Evolutionary conservation across 805 yeast species (phyloP).

Genomic region (Myxozyma udenii): DNA sequence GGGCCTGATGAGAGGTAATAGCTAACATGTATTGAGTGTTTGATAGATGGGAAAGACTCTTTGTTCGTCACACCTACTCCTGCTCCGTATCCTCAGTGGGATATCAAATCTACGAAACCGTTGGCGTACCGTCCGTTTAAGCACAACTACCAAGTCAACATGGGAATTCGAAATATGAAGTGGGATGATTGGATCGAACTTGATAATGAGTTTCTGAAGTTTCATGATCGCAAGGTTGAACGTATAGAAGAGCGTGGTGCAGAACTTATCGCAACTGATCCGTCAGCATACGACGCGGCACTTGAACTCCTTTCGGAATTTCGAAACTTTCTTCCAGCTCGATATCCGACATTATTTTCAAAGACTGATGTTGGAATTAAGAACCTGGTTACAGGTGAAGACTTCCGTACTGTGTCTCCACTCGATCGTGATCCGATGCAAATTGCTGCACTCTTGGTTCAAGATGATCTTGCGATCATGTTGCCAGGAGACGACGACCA

Average conservation of each 20-base stretch:
- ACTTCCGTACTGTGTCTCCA: conserved; percentile 38
- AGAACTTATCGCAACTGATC: conserved; percentile 41
- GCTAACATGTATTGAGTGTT: background rate
- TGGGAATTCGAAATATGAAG: conserved; percentile 67
- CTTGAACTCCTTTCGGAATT: conserved; percentile 56
- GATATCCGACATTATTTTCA: conserved; percentile 56
- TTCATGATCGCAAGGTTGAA: conserved; percentile 50
- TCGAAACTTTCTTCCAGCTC: conserved; percentile 50
- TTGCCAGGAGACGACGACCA: conserved; percentile 57
- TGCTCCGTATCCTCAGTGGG: conserved; percentile 49
- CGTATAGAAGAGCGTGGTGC: conserved; percentile 49
- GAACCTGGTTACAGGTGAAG: conserved; percentile 55
- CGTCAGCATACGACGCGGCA: conserved; percentile 43
- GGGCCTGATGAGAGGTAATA: background rate
- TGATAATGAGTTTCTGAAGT: conserved; percentile 62
- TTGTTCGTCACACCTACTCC: conserved; percentile 51
- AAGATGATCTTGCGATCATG: conserved; percentile 69
- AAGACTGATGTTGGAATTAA: conserved; percentile 48
- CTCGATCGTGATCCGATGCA: conserved; percentile 54
- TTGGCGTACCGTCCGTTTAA: conserved; percentile 66
- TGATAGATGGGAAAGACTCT: background rate
- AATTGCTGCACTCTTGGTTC: conserved; percentile 56
- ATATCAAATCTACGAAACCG: conserved; percentile 49
- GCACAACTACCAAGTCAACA: conserved; percentile 60
- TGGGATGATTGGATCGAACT: conserved; percentile 64